These are phyloP conservation scores for Rhodomyrtus tomentosa DNA, from an alignment of 345 rosid species.

Conservation along the genomic window DNA sequence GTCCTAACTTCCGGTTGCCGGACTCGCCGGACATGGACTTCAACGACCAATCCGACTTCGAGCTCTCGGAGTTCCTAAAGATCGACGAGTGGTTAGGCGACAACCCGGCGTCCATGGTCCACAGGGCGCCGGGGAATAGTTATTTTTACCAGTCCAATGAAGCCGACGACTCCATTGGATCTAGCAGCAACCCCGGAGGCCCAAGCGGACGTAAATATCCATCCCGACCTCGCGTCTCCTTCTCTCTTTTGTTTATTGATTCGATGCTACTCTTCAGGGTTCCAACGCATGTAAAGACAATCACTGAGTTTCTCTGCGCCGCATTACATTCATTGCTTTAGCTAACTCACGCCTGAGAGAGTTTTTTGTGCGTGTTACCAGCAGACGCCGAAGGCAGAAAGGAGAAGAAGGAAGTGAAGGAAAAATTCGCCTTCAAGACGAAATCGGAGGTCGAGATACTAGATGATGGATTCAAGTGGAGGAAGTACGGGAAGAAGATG, in stretches of 20 bases:
- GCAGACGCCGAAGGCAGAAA: slow-evolving; percentile 11
- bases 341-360: not conserved
- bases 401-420: slow-evolving; percentile 32
- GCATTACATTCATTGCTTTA: no score
- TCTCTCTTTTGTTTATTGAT: not conserved
- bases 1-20: not conserved
- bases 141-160: slow-evolving; percentile 21
- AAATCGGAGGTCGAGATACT: slow-evolving; percentile 69
- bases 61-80: slow-evolving; percentile 33
- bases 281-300: not conserved
- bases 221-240: not conserved
- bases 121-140: not conserved
- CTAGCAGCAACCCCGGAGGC: slow-evolving; percentile 15
- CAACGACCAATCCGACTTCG: slow-evolving; percentile 25
- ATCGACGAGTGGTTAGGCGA: slow-evolving; percentile 48
- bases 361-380: not conserved
- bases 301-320: not conserved
- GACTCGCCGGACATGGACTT: slow-evolving; percentile 23
- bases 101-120: slow-evolving; percentile 12
- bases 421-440: slow-evolving; percentile 72
- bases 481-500: slow-evolving; percentile 97
- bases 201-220: not conserved
- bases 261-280: not conserved
- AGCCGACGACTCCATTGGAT: slow-evolving; percentile 4
- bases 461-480: slow-evolving; percentile 91